These are phyloP conservation scores for Pisolithus thermaeus DNA, from an alignment of 1,284 basidiomycete species.

Conservation along the genomic window DNA sequence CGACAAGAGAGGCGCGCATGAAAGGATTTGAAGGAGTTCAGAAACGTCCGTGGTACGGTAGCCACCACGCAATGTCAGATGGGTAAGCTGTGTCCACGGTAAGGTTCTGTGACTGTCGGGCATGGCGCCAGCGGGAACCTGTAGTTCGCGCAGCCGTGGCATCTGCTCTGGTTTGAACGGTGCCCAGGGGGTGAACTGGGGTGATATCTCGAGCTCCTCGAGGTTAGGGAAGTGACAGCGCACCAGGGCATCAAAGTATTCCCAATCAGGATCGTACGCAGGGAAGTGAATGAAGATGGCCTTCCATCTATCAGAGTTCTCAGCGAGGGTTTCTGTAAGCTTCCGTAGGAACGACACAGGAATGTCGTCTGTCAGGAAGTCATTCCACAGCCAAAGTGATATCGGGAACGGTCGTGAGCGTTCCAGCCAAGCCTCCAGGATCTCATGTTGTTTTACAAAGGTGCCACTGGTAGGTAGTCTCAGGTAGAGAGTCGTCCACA, in stretches of 20 bases:
- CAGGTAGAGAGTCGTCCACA: conserved; percentile 28
- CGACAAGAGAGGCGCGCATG: conserved; percentile 20
- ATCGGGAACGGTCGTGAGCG: conserved; percentile 22
- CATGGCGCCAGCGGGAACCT: conserved; percentile 26
- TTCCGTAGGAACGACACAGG: conserved; percentile 21
- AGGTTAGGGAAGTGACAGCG: conserved; percentile 19
- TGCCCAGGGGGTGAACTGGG: conserved; percentile 27
- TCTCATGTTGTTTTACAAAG: conserved; percentile 20
- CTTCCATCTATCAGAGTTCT: conserved; percentile 25
- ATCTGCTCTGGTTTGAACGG: conserved; percentile 24
- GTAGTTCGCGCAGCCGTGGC: conserved; percentile 19
- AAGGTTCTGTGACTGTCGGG: conserved; percentile 24
- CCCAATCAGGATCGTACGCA: conserved; percentile 23
- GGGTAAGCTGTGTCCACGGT: conserved; percentile 26
- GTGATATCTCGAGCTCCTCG: conserved; percentile 28
- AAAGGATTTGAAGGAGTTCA: conserved; percentile 21
- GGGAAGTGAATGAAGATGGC: conserved; percentile 27
- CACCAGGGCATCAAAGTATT: conserved; percentile 20
- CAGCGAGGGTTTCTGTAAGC: conserved; percentile 13
- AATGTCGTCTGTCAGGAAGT: conserved; percentile 28
- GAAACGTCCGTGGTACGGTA: conserved; percentile 24
- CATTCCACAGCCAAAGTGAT: conserved; percentile 26
- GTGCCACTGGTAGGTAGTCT: conserved; percentile 21
- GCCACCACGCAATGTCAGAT: conserved; percentile 26
- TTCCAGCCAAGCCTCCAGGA: conserved; percentile 22